These are phyloP conservation scores for Diaporthe destruens DNA, from an alignment of 2,329 filamentous ascomycete species.

Conservation along the genomic window DNA sequence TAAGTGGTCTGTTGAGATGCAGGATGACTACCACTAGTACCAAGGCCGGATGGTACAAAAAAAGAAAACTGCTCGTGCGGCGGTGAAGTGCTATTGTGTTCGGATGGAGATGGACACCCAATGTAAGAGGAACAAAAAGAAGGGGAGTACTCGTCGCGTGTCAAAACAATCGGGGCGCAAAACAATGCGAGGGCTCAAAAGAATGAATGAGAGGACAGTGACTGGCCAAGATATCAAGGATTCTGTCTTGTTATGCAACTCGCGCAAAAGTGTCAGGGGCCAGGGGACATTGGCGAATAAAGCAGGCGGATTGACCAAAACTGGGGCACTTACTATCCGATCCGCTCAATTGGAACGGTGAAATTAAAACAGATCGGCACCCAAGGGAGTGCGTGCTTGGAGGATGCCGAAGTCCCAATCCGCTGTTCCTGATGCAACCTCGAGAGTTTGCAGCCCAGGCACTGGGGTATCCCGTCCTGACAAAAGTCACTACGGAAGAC, in stretches of 20 bases:
- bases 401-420: constrained; percentile 38
- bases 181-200: constrained; percentile 35
- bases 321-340: constrained; percentile 37
- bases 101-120: constrained; percentile 4
- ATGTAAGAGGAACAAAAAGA: background rate
- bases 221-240: constrained; percentile 36
- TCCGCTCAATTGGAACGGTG: constrained; percentile 36
- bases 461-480: constrained; percentile 31
- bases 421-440: constrained; percentile 39
- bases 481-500: constrained; percentile 12
- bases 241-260: constrained; percentile 38
- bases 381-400: constrained; percentile 31
- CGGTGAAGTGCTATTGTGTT: constrained; percentile 6
- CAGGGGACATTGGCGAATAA: constrained; percentile 34
- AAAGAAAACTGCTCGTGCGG: constrained; percentile 3
- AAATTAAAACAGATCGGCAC: constrained; percentile 37
- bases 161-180: constrained; percentile 30
- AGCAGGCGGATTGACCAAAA: constrained; percentile 36
- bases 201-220: constrained; percentile 27
- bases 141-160: constrained; percentile 29
- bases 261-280: constrained; percentile 35
- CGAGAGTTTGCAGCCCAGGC: constrained; percentile 21
- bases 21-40: constrained; percentile 21
- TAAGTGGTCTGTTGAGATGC: constrained; percentile 36
- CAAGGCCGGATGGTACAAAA: constrained; percentile 28